A percentile compares a stretch with the other conserved stretches of the same genome.
Evolutionary conservation across 257 asterid genomes (phyloP).

Genomic region (Lithospermum erythrorhizon): DNA sequence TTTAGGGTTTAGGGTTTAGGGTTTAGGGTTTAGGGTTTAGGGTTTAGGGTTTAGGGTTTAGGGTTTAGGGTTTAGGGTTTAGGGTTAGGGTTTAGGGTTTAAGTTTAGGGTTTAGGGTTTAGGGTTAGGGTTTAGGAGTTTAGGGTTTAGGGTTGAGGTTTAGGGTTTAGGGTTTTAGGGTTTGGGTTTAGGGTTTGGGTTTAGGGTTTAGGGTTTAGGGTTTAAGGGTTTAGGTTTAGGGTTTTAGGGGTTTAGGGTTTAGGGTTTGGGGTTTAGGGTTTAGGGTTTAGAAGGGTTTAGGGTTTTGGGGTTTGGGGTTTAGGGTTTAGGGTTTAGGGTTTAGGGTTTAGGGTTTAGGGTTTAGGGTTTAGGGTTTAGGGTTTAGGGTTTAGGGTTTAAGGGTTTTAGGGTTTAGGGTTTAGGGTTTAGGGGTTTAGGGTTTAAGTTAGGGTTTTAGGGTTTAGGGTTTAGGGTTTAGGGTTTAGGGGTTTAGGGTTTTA

Average conservation of each 20-base stretch:
- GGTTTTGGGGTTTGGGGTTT: too few species aligned
- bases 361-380: too few species aligned
- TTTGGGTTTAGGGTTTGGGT: background rate
- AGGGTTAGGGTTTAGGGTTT: background rate
- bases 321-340: too few species aligned
- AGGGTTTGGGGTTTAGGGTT: background rate
- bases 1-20: too few species aligned
- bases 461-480: too few species aligned
- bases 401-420: too few species aligned
- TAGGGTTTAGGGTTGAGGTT: constrained; percentile 1
- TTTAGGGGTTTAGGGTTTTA: constrained; percentile 5
- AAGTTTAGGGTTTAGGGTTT: constrained; percentile 1
- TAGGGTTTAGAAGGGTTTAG: too few species aligned
- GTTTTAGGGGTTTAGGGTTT: constrained; percentile 5
- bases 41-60: constrained; percentile 2
- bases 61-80: background rate
- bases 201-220: background rate
- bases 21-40: background rate
- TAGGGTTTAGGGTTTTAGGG: background rate
- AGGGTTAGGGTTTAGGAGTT: constrained; percentile 4
- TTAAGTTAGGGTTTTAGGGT: too few species aligned
- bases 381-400: too few species aligned
- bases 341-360: too few species aligned
- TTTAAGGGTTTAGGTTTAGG: constrained; percentile 1
- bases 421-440: too few species aligned